Evolutionary conservation across 129 eudicot genomes (phyloP).

Genomic region (Chrysanthemum lavandulifolium): DNA sequence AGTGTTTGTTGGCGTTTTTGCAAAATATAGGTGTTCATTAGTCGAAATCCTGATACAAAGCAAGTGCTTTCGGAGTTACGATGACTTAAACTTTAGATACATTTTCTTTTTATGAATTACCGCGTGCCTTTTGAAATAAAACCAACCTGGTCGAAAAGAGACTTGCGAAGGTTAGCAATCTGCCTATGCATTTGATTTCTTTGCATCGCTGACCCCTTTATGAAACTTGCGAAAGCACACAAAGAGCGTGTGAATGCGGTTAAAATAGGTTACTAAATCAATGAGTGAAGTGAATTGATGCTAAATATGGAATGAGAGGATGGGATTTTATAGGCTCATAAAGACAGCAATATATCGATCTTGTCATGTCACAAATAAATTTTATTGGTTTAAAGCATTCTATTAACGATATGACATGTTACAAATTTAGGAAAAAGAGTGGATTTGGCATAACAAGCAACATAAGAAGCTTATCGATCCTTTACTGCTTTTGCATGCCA

Average conservation of each 20-base stretch:
- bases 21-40: neutral
- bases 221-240: neutral
- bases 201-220: conserved; percentile 42
- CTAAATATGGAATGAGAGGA: conserved; percentile 28
- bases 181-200: conserved; percentile 62
- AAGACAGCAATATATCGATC: conserved; percentile 10
- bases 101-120: neutral
- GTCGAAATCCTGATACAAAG: neutral
- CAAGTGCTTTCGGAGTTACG: neutral
- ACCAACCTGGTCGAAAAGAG: conserved; percentile 76
- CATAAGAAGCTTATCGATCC: conserved; percentile 32
- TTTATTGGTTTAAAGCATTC: conserved; percentile 20
- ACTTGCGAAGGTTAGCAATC: conserved; percentile 57
- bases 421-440: neutral
- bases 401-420: conserved; percentile 14
- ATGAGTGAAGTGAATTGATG: conserved; percentile 12
- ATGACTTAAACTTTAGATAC: neutral
- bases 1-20: neutral
- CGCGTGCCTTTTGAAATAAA: neutral
- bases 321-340: conserved; percentile 31
- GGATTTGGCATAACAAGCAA: conserved; percentile 15
- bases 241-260: neutral
- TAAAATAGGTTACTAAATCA: neutral
- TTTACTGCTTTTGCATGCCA: neutral
- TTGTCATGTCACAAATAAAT: conserved; percentile 25